Base-by-base conservation (phyloP, 2,329 filamentous ascomycete genomes). In the Colletotrichum sidae region DNA sequence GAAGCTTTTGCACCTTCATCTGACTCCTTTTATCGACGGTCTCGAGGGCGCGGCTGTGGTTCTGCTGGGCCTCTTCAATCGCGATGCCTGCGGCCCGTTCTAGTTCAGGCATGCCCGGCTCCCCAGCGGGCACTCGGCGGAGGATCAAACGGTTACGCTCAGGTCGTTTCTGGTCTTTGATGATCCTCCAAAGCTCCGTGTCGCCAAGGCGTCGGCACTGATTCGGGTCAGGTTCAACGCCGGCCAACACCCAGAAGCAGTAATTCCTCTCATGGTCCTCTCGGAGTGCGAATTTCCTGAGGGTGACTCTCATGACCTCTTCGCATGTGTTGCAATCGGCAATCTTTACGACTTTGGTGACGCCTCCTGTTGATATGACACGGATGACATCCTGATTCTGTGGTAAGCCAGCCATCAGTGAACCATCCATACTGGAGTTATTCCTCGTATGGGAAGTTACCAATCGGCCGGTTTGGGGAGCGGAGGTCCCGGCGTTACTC, bases 211-310 rank as follows among this genome's bases (percentile, higher is more conserved):
- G 89, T 66, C 94, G 90, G 76, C 93, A 96, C 73, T 94, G 89
- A 54, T 86, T 87, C 37, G 93, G 91, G 70, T 96, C 91, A 2
- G 94, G 90, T 52, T 97, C 93, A 44, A 93, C 83, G 55, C 94
- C 95, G 70, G 93, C 90, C 64, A 98, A 84, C 1, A 97, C 91
- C 83, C 96, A 98, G 80, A 99, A 98, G 81, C 94, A 97, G 80
- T 97, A 98, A 74, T 96, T 97, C 72, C 94, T 89, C 75, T 96
- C 92, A 73, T 97, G 94, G 68, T 95, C 92, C 74, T 97, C 94
- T 25, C 94, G 92, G 37, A 97, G 85, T 45, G 90, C 89, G 69
- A 97, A 92, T 77, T 98, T 98, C 70, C 91, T 89, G 49, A 98
- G 80, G 0, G 96, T 97, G 67, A 93, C 91, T 50, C 94, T 86